Conservation (phyloP, 2,329 filamentous ascomycete species). For the Diaporthe caulivora region DNA sequence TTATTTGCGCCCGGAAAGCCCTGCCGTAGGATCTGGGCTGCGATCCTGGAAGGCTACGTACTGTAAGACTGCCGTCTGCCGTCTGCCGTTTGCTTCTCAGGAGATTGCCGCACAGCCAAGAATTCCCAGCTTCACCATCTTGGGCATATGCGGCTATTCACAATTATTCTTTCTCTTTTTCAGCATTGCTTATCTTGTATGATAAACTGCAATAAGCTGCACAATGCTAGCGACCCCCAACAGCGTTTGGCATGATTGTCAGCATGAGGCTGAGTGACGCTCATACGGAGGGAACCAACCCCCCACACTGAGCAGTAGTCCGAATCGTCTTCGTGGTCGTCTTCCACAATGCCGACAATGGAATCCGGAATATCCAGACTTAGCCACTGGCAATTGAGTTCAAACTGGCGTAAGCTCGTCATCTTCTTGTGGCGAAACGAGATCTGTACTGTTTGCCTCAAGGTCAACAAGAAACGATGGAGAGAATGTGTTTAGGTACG, state of each 20-base stretch:
- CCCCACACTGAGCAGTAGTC: not conserved
- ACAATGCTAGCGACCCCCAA: too few relatives aligned
- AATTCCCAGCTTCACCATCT: not conserved
- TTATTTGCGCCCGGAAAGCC: not conserved
- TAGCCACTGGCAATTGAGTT: not conserved
- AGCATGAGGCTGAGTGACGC: not conserved
- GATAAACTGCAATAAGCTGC: too few relatives aligned
- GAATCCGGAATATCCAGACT: too few relatives aligned
- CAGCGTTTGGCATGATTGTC: too few relatives aligned
- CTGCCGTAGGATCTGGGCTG: not conserved
- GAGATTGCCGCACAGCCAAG: not conserved
- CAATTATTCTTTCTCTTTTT: too few relatives aligned
- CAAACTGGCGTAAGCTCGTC: not conserved
- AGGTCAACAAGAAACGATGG: not conserved
- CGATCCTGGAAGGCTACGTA: not conserved
- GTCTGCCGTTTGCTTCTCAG: not conserved
- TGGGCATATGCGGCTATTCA: not conserved
- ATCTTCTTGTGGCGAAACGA: too few relatives aligned
- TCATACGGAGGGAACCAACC: not conserved
- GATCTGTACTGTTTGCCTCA: not conserved
- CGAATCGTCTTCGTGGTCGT: too few relatives aligned
- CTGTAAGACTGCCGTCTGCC: too few relatives aligned
- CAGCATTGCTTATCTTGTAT: not conserved
- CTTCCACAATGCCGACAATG: too few relatives aligned
- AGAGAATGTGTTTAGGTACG: not conserved